A percentile compares a stretch with the other conserved stretches of the same genome.
These are phyloP conservation scores for Colletotrichum musae DNA, from an alignment of 2,329 filamentous ascomycete species.

Conservation along the genomic window DNA sequence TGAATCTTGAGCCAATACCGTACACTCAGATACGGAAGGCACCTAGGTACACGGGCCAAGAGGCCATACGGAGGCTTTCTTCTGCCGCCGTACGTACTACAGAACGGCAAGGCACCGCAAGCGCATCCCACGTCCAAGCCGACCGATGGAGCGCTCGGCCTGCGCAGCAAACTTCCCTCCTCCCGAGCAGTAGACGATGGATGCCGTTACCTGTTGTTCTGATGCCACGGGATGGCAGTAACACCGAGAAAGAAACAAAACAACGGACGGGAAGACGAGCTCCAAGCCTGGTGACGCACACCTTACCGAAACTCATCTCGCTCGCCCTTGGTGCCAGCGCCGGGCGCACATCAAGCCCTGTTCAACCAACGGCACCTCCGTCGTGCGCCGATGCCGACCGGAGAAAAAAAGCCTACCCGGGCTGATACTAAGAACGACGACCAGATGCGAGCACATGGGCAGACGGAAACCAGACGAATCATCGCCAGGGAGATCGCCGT, in stretches of 20 bases:
- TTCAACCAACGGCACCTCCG: constrained; percentile 29
- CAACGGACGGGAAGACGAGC: neutral
- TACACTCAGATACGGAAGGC: no score
- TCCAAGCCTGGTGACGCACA: neutral
- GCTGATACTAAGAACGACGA: constrained; percentile 19
- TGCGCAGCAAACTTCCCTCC: constrained; percentile 6
- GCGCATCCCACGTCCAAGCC: constrained; percentile 13
- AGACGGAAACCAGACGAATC: constrained; percentile 36
- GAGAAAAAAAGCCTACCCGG: constrained; percentile 7
- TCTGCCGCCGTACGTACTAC: no score
- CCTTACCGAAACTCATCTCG: neutral
- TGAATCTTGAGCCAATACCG: no score
- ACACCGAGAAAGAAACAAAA: neutral
- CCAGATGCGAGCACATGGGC: constrained; percentile 36
- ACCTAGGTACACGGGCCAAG: no score
- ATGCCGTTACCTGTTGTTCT: neutral
- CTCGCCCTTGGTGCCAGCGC: neutral
- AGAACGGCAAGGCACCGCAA: constrained; percentile 12
- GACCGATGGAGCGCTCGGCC: constrained; percentile 14
- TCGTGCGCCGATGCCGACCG: constrained; percentile 16
- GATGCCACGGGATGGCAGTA: neutral
- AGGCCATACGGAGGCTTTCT: no score
- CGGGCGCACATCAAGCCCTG: constrained; percentile 11
- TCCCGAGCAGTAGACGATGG: neutral
- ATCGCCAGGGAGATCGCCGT: constrained; percentile 21